These are phyloP conservation scores for Dipteronia dyeriana DNA, from an alignment of 345 rosid species.

Conservation along the genomic window DNA sequence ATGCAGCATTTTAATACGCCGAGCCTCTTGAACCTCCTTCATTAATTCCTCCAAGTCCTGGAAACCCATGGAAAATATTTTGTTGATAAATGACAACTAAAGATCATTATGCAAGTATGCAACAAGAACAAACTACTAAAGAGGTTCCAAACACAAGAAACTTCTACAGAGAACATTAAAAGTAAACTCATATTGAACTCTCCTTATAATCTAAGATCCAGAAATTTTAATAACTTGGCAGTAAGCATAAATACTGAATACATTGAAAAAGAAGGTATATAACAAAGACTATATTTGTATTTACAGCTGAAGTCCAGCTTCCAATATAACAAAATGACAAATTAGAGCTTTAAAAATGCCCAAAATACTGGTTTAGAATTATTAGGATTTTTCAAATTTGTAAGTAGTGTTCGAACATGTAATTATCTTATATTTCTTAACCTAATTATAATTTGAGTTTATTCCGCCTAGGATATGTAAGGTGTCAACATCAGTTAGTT, in stretches of 20 bases:
- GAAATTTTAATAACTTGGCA: background rate
- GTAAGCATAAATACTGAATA: constrained; percentile 2
- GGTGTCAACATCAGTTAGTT: background rate
- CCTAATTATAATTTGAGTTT: background rate
- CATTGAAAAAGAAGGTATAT: background rate
- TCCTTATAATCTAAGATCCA: background rate
- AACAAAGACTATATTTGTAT: background rate
- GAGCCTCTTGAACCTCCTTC: constrained; percentile 99
- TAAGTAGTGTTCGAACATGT: background rate
- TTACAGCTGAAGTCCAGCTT: background rate
- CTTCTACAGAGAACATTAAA: background rate
- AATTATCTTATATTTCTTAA: background rate
- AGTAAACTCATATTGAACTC: background rate
- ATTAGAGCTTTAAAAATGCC: background rate
- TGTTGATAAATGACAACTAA: background rate
- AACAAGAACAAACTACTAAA: constrained; percentile 16
- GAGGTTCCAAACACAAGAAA: constrained; percentile 1
- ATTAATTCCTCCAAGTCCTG: constrained; percentile 89
- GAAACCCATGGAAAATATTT: constrained; percentile 23
- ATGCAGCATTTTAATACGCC: constrained; percentile 98
- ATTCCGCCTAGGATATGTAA: background rate
- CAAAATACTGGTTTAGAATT: background rate
- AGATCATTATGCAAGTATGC: constrained; percentile 11
- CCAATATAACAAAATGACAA: background rate
- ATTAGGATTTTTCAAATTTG: background rate